Conservation (phyloP, 2,329 filamentous ascomycete species). For the Ceratocystis albifundus region DNA sequence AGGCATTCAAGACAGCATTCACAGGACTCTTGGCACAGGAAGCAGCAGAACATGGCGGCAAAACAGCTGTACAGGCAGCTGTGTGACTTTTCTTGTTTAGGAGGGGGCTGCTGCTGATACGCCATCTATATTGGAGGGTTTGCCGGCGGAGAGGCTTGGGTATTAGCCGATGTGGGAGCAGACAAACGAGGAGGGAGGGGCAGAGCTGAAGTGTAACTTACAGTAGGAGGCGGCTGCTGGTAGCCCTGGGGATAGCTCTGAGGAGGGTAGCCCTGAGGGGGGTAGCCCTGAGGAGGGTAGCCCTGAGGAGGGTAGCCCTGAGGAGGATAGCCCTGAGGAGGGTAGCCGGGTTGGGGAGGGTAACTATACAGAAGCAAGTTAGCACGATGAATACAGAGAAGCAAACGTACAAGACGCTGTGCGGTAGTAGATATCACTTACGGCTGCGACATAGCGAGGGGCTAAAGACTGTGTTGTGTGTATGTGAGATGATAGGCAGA, state of each 20-base stretch:
- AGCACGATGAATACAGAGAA: conserved; percentile 1
- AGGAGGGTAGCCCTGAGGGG: conserved; percentile 26
- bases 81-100: conserved; percentile 33
- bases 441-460: conserved; percentile 16
- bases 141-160: not conserved
- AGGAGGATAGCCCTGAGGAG: conserved; percentile 26
- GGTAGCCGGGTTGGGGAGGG: conserved; percentile 25
- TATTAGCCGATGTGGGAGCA: not conserved
- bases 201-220: not conserved
- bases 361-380: conserved; percentile 20
- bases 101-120: conserved; percentile 29
- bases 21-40: conserved; percentile 36
- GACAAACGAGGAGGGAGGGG: not conserved
- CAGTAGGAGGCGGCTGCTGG: conserved; percentile 22
- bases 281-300: conserved; percentile 26
- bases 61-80: conserved; percentile 36
- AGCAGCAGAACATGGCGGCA: conserved; percentile 36
- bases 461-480: not conserved
- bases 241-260: conserved; percentile 25
- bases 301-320: conserved; percentile 26
- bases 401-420: not conserved
- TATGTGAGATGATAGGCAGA: not conserved
- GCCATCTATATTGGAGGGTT: conserved; percentile 28
- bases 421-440: not conserved
- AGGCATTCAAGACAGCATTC: conserved; percentile 36